Base-by-base conservation (phyloP, 2,329 filamentous ascomycete species). In the Hymenoscyphus scutula region DNA sequence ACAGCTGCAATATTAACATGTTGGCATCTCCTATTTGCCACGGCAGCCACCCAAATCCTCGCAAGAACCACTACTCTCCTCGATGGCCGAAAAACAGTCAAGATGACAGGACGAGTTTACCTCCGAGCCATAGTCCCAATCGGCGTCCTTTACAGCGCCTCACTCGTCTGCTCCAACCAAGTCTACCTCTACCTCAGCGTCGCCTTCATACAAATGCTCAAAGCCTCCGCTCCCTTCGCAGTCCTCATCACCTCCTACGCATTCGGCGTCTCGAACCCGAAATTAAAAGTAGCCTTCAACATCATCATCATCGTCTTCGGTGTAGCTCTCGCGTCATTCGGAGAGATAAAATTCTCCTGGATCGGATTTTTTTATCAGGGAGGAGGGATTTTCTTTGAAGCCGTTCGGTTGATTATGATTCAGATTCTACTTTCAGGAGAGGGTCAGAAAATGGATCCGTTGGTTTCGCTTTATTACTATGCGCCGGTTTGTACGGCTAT, bases 181-280 rank as follows among this genome's bases (percentile, higher is more conserved):
- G 92, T 92, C 70, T 97, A 97, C 76, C 85, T 97, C 60, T 96
- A 97, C 78, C 86, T 97, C 64, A 93, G 89, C 69, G 93, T 97
- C 63, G 90, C 93, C 66, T 97, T 97, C 77, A 97, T 97, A 73
- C 93, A 97, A 82, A 97, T 97, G 93, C 87, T 97, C 77, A 97
- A 97, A 89, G 89, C 91, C 59, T 96, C 91, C 53, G 97, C 91
- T 29, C 94, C 94, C 19, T 92, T 97, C 64, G 92, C 92, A 58
- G 92, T 97, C 56, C 86, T 98, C 34, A 78, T 97, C 68, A 89
- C 90, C 34, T 91, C 91, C 69, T 98, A 94, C 93, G 81, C 83
- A 59, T 87, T 97, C 73, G 91, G 92, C 62, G 86, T 96, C 67
- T 87, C 91, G 15, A 87, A 89, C 66, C 90, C 91, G 60, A 95